Evolutionary conservation across 1,284 basidiomycete genomes (phyloP).

Genomic region (Microstroma glucosiphilum): DNA sequence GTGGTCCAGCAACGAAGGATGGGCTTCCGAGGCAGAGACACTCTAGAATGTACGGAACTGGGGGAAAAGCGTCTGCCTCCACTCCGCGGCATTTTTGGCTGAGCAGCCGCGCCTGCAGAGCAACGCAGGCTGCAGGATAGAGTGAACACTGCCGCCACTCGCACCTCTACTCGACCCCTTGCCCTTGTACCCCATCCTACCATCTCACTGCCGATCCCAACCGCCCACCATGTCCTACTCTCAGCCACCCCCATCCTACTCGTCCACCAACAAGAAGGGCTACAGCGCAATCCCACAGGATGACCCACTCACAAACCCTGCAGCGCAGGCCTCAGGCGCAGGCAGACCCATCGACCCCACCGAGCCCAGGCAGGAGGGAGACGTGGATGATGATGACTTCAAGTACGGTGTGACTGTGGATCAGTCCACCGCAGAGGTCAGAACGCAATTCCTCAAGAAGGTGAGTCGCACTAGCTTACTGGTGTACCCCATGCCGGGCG

Average conservation of each 20-base stretch:
- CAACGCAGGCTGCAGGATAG: no score
- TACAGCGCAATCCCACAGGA: slow-evolving; percentile 7
- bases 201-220: no score
- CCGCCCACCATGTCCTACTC: not conserved
- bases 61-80: no score
- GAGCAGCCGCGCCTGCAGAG: no score
- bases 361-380: slow-evolving; percentile 20
- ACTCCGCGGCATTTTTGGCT: no score
- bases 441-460: slow-evolving; percentile 44
- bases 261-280: not conserved
- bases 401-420: slow-evolving; percentile 48
- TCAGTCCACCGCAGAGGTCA: slow-evolving; percentile 43
- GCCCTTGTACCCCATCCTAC: no score
- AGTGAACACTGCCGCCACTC: no score
- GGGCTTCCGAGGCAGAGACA: no score
- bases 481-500: no score
- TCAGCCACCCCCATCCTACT: slow-evolving; percentile 7
- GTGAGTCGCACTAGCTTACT: not conserved
- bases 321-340: slow-evolving; percentile 11
- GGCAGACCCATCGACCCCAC: slow-evolving; percentile 7
- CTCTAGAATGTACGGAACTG: no score
- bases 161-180: no score
- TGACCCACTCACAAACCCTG: not conserved
- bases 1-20: no score
- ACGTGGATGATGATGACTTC: slow-evolving; percentile 45